Evolutionary conservation across 441 rosid species (phyloP), one percentile per base, ranked within the genome.

Genomic region (Codiaeum variegatum): DNA sequence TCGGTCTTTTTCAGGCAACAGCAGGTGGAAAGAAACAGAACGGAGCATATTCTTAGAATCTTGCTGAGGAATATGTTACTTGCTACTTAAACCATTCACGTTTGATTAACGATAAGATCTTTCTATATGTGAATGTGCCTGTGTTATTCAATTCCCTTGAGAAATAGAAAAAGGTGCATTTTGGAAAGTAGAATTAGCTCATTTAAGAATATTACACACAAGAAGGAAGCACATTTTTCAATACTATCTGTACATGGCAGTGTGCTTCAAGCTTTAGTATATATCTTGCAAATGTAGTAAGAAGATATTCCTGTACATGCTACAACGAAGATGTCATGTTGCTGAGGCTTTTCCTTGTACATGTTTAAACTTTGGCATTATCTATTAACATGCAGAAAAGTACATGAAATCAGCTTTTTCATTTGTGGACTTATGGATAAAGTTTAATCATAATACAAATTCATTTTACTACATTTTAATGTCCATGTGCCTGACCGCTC

Each of bases 391-490:
- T 38, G n/a, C 67, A 38, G 49, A 62, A 62, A 36, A 9, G 11
- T 38, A 1, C 10, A 24, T 66, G n/a, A 44, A 21, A 8, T 40
- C 13, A 42, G 3, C 32, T 42, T 0, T 11, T 1, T 42, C 21
- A 26, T 11, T 3, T 5, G 32, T 26, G n/a, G 31, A 65, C 3
- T 31, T 26, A 11, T 15, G 4, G 69, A 66, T 44, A 29, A 26
- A 49, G 18, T 26, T 47, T 66, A 32, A 66, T 29, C 18, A 19
- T 16, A 34, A 18, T 47, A 16, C 70, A 28, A 15, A 10, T 58
- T 31, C 10, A 42, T 12, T n/a, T 16, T 32, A 38, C 51, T 70
- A 58, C 51, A 56, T 70, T 69, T 58, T 26, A 55, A 58, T 51
- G 21, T 55, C 21, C 34, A 15, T n/a, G 29, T 70, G 36, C 28